Conservation (phyloP, 768 basidiomycete species). For the Lactifluus echinatus region DNA sequence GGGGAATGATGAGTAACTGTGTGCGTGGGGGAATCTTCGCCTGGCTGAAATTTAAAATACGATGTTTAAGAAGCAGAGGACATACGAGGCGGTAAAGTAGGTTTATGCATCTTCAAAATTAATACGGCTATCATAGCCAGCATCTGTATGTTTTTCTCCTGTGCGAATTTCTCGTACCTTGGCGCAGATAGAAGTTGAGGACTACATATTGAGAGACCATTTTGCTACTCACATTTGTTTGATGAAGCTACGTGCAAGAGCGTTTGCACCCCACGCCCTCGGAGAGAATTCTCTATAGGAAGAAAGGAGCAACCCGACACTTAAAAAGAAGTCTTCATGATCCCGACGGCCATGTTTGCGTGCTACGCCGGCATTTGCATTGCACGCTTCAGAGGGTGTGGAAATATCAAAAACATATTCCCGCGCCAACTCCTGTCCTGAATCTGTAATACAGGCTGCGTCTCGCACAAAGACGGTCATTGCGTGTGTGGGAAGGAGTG, state of each 20-base stretch:
- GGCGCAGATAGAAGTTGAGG: not conserved
- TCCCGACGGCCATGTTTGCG: slow-evolving; percentile 8
- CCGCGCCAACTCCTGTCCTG: slow-evolving; percentile 16
- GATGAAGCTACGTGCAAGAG: slow-evolving; percentile 14
- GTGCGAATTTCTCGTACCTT: slow-evolving; percentile 38
- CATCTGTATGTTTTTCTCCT: slow-evolving; percentile 66
- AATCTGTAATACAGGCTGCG: slow-evolving; percentile 8
- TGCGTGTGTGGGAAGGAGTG: slow-evolving; percentile 32
- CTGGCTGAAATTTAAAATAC: not conserved
- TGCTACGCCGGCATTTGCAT: slow-evolving; percentile 18
- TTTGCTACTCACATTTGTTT: slow-evolving; percentile 24
- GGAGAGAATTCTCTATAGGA: not conserved
- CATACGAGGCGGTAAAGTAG: slow-evolving; percentile 17
- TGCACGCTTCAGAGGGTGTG: slow-evolving; percentile 12
- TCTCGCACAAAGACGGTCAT: slow-evolving; percentile 24
- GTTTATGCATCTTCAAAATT: slow-evolving; percentile 42
- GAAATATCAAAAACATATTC: slow-evolving; percentile 16
- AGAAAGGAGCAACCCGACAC: slow-evolving; percentile 15
- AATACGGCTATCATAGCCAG: slow-evolving; percentile 67
- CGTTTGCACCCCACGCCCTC: slow-evolving; percentile 12
- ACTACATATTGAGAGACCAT: not conserved
- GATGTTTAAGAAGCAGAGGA: not conserved
- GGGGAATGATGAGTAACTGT: slow-evolving; percentile 2
- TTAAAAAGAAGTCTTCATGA: slow-evolving; percentile 19
- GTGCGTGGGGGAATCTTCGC: not conserved